Evolutionary conservation across 2,329 filamentous ascomycete genomes (phyloP).

Genomic region (Cordyceps farinosa): DNA sequence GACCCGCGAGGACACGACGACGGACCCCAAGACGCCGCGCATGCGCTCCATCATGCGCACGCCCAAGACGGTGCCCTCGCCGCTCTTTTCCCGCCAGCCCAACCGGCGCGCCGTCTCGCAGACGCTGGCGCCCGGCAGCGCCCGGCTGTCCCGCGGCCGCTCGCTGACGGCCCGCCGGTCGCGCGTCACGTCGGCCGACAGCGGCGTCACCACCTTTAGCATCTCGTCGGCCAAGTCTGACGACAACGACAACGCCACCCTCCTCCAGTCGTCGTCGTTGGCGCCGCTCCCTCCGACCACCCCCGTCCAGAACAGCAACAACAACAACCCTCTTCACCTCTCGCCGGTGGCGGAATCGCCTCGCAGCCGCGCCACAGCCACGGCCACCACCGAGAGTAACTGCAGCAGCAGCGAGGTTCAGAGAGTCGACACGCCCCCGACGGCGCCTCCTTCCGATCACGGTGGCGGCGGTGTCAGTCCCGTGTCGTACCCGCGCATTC

Average conservation of each 20-base stretch:
- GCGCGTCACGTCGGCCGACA: slow-evolving; percentile 29
- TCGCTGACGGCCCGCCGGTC: slow-evolving; percentile 17
- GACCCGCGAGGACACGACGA: neutral
- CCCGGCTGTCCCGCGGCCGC: neutral
- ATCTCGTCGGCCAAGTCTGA: slow-evolving; percentile 27
- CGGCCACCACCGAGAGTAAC: neutral
- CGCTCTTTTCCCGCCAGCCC: slow-evolving; percentile 15
- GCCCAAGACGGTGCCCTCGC: slow-evolving; percentile 17
- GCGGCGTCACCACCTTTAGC: slow-evolving; percentile 33
- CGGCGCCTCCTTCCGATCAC: neutral
- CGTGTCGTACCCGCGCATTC: slow-evolving; percentile 30
- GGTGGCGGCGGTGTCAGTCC: neutral
- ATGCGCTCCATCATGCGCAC: neutral
- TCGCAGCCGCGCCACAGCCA: slow-evolving; percentile 26
- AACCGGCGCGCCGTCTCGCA: slow-evolving; percentile 16
- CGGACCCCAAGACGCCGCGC: slow-evolving; percentile 1
- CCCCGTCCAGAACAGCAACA: slow-evolving; percentile 26
- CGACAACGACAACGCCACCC: neutral
- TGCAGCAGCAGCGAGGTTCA: neutral
- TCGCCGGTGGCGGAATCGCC: slow-evolving; percentile 51
- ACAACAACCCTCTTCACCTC: slow-evolving; percentile 25
- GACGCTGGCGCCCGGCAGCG: neutral
- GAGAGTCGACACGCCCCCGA: no score
- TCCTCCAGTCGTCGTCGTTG: neutral
- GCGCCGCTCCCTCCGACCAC: slow-evolving; percentile 18